phyloP scores from a whole-genome alignment of 768 basidiomycete species.

The Tricholomella constricta region DNA sequence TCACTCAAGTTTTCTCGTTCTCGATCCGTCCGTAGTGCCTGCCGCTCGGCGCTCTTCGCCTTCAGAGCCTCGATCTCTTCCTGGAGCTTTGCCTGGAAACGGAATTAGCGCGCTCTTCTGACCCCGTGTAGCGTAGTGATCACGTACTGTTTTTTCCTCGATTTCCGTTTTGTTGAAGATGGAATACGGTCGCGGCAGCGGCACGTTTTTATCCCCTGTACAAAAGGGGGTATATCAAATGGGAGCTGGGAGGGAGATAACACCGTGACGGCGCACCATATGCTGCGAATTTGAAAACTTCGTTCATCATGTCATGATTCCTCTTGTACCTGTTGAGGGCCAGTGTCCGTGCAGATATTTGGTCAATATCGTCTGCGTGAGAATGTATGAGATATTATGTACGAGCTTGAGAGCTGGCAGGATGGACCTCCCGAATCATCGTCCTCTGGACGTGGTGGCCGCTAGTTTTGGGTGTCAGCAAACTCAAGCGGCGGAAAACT shows the following conservation, averaged over 20 bases:
- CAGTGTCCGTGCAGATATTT: slow-evolving; percentile 71
- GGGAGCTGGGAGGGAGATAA: neutral
- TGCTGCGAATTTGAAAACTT: slow-evolving; percentile 74
- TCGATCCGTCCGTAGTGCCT: slow-evolving; percentile 22
- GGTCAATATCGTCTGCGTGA: slow-evolving; percentile 60
- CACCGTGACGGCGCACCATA: slow-evolving; percentile 58
- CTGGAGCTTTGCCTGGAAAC: slow-evolving; percentile 52
- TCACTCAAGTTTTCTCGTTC: slow-evolving; percentile 15
- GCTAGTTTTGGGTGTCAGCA: slow-evolving; percentile 23
- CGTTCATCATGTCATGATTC: slow-evolving; percentile 85
- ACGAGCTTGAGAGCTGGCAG: too few species aligned
- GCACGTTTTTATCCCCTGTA: slow-evolving; percentile 46
- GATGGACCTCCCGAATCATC: slow-evolving; percentile 67
- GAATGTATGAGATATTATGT: neutral
- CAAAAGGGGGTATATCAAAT: neutral
- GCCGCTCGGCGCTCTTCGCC: slow-evolving; percentile 48
- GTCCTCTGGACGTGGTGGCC: slow-evolving; percentile 44
- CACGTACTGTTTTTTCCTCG: slow-evolving; percentile 56
- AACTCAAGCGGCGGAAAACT: neutral
- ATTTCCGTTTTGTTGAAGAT: slow-evolving; percentile 61
- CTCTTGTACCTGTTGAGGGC: slow-evolving; percentile 73
- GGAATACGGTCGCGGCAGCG: slow-evolving; percentile 51
- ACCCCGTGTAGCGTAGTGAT: neutral
- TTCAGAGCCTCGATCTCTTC: slow-evolving; percentile 60
- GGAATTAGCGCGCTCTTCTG: neutral